Percentiles rank a stretch among this genome's conserved stretches.
phyloP scores from a whole-genome alignment of 371 early-diverging fungal genomes.

The Vairimorpha ceranae region DNA sequence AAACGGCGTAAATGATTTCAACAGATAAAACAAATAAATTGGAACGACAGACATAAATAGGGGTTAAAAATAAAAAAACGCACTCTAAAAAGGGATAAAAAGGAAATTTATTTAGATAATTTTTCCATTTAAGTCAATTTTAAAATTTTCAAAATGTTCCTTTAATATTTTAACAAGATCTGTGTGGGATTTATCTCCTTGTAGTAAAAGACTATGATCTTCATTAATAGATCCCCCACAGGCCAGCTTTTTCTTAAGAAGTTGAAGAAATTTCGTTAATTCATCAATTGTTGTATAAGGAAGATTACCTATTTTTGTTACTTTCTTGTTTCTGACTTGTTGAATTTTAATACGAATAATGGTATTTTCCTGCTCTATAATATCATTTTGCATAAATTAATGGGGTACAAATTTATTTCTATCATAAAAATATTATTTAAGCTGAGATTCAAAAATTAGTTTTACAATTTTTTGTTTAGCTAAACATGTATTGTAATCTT shows the following conservation, averaged over 20 bases:
- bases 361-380: constrained; percentile 13
- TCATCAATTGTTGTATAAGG: constrained; percentile 8
- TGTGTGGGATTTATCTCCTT: constrained; percentile 39
- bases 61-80: background rate
- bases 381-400: constrained; percentile 27
- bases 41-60: background rate
- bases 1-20: constrained; percentile 54
- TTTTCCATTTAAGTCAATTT: constrained; percentile 31
- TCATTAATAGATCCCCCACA: constrained; percentile 40
- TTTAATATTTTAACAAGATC: constrained; percentile 21
- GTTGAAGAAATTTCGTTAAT: background rate
- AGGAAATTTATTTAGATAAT: background rate
- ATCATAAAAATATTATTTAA: background rate
- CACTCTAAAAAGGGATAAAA: background rate
- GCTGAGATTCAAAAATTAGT: background rate
- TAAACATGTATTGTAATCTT: background rate
- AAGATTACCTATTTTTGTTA: constrained; percentile 42
- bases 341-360: constrained; percentile 40
- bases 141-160: constrained; percentile 5
- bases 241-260: constrained; percentile 33
- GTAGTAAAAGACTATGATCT: constrained; percentile 30
- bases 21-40: constrained; percentile 13
- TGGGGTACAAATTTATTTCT: background rate
- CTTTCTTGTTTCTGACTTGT: constrained; percentile 42
- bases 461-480: background rate